phyloP scores from a whole-genome alignment of 177 flowering plant genomes.

The Telopea speciosissima region DNA sequence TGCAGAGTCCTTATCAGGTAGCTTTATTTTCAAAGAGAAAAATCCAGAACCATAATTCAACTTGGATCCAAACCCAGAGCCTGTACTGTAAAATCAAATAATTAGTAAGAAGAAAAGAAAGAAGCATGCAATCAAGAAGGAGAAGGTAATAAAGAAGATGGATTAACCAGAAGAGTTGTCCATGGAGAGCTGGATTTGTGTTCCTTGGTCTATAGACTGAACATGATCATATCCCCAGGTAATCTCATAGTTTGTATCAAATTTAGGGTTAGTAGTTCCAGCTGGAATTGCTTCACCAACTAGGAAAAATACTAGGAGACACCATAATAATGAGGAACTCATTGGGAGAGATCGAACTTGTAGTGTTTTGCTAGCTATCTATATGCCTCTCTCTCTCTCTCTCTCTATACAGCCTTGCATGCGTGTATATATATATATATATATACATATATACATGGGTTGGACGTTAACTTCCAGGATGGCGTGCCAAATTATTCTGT shows the following conservation, averaged over 20 bases:
- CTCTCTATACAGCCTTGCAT: too few species aligned
- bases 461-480: not conserved
- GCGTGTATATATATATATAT: not conserved
- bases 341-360: not conserved
- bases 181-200: conserved; percentile 39
- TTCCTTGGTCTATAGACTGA: conserved; percentile 21
- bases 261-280: conserved; percentile 4
- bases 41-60: not conserved
- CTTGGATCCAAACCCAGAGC: not conserved
- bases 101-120: too few species aligned
- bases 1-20: not conserved
- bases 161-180: conserved; percentile 34
- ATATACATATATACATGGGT: not conserved
- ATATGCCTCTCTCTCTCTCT: too few species aligned
- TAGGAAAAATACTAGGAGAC: conserved; percentile 9
- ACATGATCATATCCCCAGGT: conserved; percentile 41
- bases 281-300: not conserved
- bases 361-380: too few species aligned
- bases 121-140: not conserved
- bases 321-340: not conserved
- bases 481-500: not conserved
- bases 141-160: conserved; percentile 6
- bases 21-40: not conserved
- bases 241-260: conserved; percentile 29
- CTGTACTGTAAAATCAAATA: not conserved